Evolutionary conservation across 331 rosid genomes (phyloP).

Genomic region (Malus hybrid): DNA sequence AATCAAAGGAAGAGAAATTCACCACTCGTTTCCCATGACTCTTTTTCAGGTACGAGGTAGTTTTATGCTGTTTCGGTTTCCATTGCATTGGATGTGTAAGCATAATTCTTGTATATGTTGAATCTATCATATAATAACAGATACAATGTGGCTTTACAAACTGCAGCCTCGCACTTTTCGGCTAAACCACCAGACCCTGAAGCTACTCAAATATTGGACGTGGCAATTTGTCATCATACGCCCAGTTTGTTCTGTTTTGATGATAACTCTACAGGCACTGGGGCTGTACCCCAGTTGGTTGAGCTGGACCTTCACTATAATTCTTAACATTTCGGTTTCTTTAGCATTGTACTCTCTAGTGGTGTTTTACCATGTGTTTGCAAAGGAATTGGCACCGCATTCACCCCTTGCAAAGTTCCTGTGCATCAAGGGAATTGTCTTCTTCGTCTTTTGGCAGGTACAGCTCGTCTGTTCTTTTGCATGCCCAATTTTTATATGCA

Average conservation of each 20-base stretch:
- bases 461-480: conserved; percentile 3
- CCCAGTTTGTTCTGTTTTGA: conserved; percentile 74
- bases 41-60: conserved; percentile 60
- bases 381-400: conserved; percentile 87
- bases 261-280: conserved; percentile 56
- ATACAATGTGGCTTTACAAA: conserved; percentile 6
- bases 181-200: conserved; percentile 56
- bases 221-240: conserved; percentile 95
- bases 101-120: neutral
- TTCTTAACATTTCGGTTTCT: conserved; percentile 82
- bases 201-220: conserved; percentile 83
- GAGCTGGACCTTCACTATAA: conserved; percentile 80
- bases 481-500: neutral
- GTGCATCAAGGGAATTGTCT: conserved; percentile 96
- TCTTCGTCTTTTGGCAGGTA: conserved; percentile 99
- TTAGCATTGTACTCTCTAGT: conserved; percentile 91
- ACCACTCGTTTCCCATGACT: conserved; percentile 92
- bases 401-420: conserved; percentile 85
- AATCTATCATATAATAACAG: neutral
- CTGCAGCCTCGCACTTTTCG: conserved; percentile 77
- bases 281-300: conserved; percentile 86
- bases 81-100: neutral
- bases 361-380: conserved; percentile 84
- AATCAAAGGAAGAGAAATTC: conserved; percentile 93
- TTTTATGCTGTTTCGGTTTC: neutral